Base-by-base conservation (phyloP, 257 asterid genomes). In the Ligustrum vulgare region DNA sequence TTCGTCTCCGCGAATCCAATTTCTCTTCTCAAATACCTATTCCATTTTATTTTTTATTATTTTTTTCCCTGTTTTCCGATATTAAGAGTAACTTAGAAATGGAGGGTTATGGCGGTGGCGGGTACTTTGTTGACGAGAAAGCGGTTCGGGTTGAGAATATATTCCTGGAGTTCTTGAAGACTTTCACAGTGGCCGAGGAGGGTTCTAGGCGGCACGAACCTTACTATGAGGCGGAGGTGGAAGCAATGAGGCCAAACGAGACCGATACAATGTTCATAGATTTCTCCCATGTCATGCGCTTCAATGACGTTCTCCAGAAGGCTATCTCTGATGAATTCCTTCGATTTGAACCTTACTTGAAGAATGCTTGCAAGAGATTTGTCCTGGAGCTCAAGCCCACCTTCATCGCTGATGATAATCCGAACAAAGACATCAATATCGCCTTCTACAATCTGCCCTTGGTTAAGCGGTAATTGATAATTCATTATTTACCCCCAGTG, bases 241-340 rank as follows among this genome's bases (percentile, higher is more conserved):
- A 89, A 76, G 84, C 93, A 11, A 90, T 95, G 97, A 79, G 84
- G 73, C 89, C 89, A 0, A 90, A 87, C 85, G 98, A 95, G 51
- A 89, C 99, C 20, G 87, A 84, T 80, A 93, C 99, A 12, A 91
- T 95, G 98, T 95, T 87, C 81, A 81, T 95, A 74, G 98, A 95
- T 81, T 95, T 93, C 89, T 82, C 97, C 1, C 99, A 95, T 72
- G 98, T 95, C 37, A 91, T 90, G 97, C 92, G 88, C 63, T 93
- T 87, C 77, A 93, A 87, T 54, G 97, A 95, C 18, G 83, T 88
- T 16, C 88, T 95, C 66, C 98, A 95, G 72, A 86, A 82, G 78
- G 94, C 97, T 51, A 90, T 95, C 51, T 85, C 97, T 67, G 99
- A 95, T 4, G 98, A 95, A 69, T 93, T 89, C 77, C 80, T 90